phyloP scores from a whole-genome alignment of 257 asterid species.

The Catharanthus roseus region DNA sequence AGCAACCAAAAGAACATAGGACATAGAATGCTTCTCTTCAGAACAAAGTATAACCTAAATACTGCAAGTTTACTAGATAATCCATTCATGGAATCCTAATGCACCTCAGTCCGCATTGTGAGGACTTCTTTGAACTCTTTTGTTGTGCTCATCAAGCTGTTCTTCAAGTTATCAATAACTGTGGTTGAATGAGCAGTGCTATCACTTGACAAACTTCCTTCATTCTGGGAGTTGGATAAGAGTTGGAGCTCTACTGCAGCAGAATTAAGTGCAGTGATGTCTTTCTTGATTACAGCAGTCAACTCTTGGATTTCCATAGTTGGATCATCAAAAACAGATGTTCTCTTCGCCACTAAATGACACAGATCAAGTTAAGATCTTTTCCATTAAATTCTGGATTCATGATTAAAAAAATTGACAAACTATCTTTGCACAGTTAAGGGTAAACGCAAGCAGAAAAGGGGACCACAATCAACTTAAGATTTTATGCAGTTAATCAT shows the following conservation, averaged over 20 bases:
- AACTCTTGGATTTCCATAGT: conserved; percentile 89
- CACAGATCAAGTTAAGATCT: conserved; percentile 10
- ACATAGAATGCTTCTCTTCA: not conserved
- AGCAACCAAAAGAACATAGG: conserved; percentile 7
- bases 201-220: conserved; percentile 51
- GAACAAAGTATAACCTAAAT: not conserved
- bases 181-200: conserved; percentile 82
- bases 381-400: not conserved
- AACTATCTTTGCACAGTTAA: not conserved
- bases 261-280: conserved; percentile 82
- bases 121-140: conserved; percentile 94
- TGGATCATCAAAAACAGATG: conserved; percentile 90
- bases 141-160: conserved; percentile 80
- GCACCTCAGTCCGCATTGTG: conserved; percentile 91
- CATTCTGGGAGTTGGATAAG: conserved; percentile 58
- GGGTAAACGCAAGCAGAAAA: not conserved
- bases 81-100: conserved; percentile 10
- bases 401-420: not conserved
- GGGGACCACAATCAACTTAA: not conserved
- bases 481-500: not conserved
- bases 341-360: conserved; percentile 82
- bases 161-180: conserved; percentile 91
- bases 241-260: conserved; percentile 90
- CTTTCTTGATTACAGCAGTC: conserved; percentile 90
- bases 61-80: conserved; percentile 8